These are phyloP conservation scores for Neophaeococcomyces aloes DNA, from an alignment of 2,329 filamentous ascomycete species.

Conservation along the genomic window DNA sequence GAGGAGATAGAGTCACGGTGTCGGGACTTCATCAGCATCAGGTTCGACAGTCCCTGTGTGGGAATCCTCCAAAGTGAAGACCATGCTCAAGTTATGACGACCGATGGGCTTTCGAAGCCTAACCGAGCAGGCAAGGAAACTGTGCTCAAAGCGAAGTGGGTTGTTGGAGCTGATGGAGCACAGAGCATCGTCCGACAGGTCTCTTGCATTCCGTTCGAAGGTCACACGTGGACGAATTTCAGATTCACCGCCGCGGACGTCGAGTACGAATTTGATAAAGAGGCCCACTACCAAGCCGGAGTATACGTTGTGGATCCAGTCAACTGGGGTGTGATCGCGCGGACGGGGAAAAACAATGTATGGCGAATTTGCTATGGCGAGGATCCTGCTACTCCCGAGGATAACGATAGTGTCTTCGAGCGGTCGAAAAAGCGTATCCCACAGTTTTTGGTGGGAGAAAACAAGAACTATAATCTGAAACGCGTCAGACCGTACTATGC, in stretches of 20 bases:
- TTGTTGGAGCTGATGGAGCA: slow-evolving; percentile 10
- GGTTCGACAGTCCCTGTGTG: too few species aligned
- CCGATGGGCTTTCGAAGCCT: too few species aligned
- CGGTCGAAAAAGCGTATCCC: too few species aligned
- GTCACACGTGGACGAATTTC: slow-evolving; percentile 13
- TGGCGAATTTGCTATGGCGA: not conserved
- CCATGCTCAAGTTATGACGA: too few species aligned
- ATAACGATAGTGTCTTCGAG: too few species aligned
- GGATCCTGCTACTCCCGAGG: too few species aligned
- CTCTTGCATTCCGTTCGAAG: slow-evolving; percentile 13
- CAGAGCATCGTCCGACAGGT: slow-evolving; percentile 3
- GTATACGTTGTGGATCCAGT: slow-evolving; percentile 14
- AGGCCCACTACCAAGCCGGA: slow-evolving; percentile 4
- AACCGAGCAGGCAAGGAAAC: too few species aligned
- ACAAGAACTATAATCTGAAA: slow-evolving; percentile 1
- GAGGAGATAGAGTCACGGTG: too few species aligned
- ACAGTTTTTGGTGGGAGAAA: too few species aligned
- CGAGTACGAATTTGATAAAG: slow-evolving; percentile 11
- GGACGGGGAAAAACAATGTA: slow-evolving; percentile 1
- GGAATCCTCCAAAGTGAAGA: too few species aligned
- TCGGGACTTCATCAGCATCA: too few species aligned
- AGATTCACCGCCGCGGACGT: slow-evolving; percentile 11
- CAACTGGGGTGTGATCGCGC: slow-evolving; percentile 15
- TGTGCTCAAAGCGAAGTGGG: too few species aligned
- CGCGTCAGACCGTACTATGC: slow-evolving; percentile 6